Evolutionary conservation across 495 filamentous ascomycete genomes (phyloP).

Genomic region (Tetracladium setigerum): DNA sequence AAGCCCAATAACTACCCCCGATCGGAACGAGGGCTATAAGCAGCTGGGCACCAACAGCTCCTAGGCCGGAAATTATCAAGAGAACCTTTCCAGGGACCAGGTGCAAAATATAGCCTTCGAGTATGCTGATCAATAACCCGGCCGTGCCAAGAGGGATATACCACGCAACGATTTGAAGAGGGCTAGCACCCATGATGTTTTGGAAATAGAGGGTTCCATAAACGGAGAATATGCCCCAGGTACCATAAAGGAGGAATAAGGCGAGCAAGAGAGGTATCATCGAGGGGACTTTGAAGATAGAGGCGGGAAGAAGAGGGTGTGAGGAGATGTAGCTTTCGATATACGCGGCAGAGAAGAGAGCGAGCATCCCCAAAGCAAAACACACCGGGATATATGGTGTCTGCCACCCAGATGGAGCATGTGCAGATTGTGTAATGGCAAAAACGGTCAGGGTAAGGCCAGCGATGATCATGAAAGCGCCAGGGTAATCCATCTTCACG

Average conservation of each 20-base stretch:
- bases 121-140: constrained; percentile 58
- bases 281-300: constrained; percentile 61
- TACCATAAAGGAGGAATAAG: constrained; percentile 66
- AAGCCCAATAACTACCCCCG: constrained; percentile 54
- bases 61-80: constrained; percentile 55
- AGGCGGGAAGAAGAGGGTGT: constrained; percentile 62
- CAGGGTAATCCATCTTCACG: constrained; percentile 50
- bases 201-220: constrained; percentile 69
- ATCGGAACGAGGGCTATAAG: constrained; percentile 67
- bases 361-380: constrained; percentile 47
- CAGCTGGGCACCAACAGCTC: constrained; percentile 50
- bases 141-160: constrained; percentile 64
- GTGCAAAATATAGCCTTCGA: constrained; percentile 69
- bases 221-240: constrained; percentile 61
- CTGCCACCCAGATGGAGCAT: constrained; percentile 51
- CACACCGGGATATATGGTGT: constrained; percentile 62
- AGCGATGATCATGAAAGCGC: constrained; percentile 49
- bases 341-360: constrained; percentile 54
- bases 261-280: constrained; percentile 60
- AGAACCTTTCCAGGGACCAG: constrained; percentile 60
- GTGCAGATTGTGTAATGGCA: constrained; percentile 63
- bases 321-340: constrained; percentile 69
- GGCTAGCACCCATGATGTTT: constrained; percentile 49
- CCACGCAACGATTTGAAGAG: constrained; percentile 68
- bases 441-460: constrained; percentile 64